Base-by-base conservation (phyloP, 768 basidiomycete species). In the Agaricus blazei region DNA sequence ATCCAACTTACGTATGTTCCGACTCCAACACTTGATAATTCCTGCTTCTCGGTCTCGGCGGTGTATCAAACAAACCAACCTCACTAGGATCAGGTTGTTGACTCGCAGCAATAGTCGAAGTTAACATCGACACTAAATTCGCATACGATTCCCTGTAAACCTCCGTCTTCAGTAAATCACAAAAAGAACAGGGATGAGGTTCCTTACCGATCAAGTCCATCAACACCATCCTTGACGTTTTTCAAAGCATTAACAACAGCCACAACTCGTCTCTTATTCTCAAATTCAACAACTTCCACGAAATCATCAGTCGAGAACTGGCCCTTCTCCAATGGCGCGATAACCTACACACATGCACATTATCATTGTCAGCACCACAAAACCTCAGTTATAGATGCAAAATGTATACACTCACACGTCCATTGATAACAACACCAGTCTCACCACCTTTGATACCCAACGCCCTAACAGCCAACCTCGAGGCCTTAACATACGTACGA, bases 271-370 rank as follows among this genome's bases (percentile, higher is more conserved):
- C 85, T 86, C 14, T 74, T 72, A 43, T 85, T 68, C 68, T 99
- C 97, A 67, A 87, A 95, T 4, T 71, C 68, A 57, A 85, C 82
- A 44, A 98, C 69, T 1, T 81, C 75, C 45, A 75, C 71, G 64
- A 95, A 87, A 66, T 98, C 96, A n/a, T 78, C 78, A 0, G 81
- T 68, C 6, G 69, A 59, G 65, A 98, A 92, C 14, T 80, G 79
- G 3, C 75, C 78, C 1, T 69, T 60, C 9, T 70, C 68, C 37
- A 97, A 71, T 0, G 92, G 91, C 0, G 91, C 90, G 27, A 98
- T 72, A 50, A 96, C 69, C 94, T 96, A 61, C 2, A 45, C 14
- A 54, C 36, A 27, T 19, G 2, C 34, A 19, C 19, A 19, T 19
- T 19, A 19, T 19, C 19, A 19, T 11, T 29, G 51, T 55, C 43